Evolutionary conservation across 192 early-diverging fungal genomes (phyloP).

Genomic region (Pilobolus umbonatus): DNA sequence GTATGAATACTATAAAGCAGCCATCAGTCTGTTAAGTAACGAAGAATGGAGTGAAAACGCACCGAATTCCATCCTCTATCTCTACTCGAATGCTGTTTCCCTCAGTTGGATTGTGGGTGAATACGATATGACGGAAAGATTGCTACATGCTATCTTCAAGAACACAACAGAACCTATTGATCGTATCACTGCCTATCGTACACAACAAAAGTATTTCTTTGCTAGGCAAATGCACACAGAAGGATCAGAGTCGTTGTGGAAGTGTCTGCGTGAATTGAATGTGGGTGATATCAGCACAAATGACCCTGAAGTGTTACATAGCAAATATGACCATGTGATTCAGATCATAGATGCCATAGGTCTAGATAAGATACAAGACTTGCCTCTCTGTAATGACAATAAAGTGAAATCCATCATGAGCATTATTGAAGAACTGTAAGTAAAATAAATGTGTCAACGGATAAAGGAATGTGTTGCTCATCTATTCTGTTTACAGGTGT

Average conservation of each 20-base stretch:
- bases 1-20: slow-evolving; percentile 14
- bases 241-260: background rate
- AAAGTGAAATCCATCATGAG: slow-evolving; percentile 18
- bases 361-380: slow-evolving; percentile 1
- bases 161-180: slow-evolving; percentile 20
- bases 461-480: background rate
- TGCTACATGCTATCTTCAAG: slow-evolving; percentile 16
- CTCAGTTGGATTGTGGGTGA: slow-evolving; percentile 26
- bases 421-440: slow-evolving; percentile 29
- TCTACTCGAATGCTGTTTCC: slow-evolving; percentile 16
- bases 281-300: slow-evolving; percentile 2
- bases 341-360: slow-evolving; percentile 17
- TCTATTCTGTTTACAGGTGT: background rate
- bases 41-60: slow-evolving; percentile 10
- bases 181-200: slow-evolving; percentile 20
- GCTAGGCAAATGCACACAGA: slow-evolving; percentile 24
- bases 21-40: slow-evolving; percentile 7
- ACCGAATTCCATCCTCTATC: slow-evolving; percentile 8
- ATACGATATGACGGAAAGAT: slow-evolving; percentile 12
- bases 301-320: background rate
- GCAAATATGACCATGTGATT: background rate
- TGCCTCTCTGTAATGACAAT: background rate
- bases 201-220: slow-evolving; percentile 23
- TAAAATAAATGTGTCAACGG: background rate
- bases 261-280: slow-evolving; percentile 24